These are phyloP conservation scores for Sporothrix curviconia DNA, from an alignment of 2,329 filamentous ascomycete genomes.

Conservation along the genomic window DNA sequence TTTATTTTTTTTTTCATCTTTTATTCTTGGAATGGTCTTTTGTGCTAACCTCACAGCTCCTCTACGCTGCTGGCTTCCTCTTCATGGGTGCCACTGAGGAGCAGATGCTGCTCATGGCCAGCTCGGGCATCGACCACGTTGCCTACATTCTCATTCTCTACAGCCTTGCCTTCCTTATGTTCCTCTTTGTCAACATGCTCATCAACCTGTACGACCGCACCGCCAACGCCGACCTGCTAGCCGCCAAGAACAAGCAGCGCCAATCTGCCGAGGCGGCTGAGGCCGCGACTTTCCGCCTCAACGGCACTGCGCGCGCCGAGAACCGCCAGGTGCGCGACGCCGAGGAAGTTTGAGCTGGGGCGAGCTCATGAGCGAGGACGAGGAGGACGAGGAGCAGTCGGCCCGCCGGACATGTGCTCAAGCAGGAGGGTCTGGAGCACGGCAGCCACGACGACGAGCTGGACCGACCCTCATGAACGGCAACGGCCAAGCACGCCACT, in stretches of 20 bases:
- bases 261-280: background rate
- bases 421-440: conserved; percentile 23
- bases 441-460: conserved; percentile 24
- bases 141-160: conserved; percentile 89
- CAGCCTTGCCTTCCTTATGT: conserved; percentile 82
- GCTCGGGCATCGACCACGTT: conserved; percentile 75
- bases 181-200: conserved; percentile 85
- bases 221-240: conserved; percentile 29
- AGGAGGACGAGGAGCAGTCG: conserved; percentile 55
- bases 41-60: conserved; percentile 55
- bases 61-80: conserved; percentile 87
- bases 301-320: conserved; percentile 34
- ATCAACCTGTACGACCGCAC: conserved; percentile 72
- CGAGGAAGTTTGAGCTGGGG: conserved; percentile 91
- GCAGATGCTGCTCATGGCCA: conserved; percentile 74
- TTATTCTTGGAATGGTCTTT: background rate
- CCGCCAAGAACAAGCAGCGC: conserved; percentile 14
- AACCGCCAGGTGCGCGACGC: conserved; percentile 65
- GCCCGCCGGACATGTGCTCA: conserved; percentile 33
- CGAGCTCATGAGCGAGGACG: conserved; percentile 81
- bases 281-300: conserved; percentile 16
- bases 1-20: background rate
- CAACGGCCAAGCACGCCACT: conserved; percentile 18
- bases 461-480: conserved; percentile 13
- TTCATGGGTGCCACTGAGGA: conserved; percentile 98